These are phyloP conservation scores for Graphiopsis chlorocephala DNA, from an alignment of 2,329 filamentous ascomycete species.

Conservation along the genomic window DNA sequence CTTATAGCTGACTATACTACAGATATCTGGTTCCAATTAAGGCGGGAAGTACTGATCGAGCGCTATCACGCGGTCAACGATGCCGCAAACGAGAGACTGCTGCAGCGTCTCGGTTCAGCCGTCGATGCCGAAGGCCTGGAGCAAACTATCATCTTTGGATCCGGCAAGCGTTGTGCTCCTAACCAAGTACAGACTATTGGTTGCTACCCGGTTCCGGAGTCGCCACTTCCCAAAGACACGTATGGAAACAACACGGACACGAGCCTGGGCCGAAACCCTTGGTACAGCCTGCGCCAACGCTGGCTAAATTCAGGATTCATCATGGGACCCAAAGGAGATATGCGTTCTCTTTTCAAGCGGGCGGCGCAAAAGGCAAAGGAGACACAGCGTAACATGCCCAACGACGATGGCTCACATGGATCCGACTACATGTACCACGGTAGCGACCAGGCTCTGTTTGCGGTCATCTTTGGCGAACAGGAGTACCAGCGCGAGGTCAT, in stretches of 20 bases:
- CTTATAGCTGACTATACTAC: not conserved
- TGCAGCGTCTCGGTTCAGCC: constrained; percentile 29
- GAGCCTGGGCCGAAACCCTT: constrained; percentile 6
- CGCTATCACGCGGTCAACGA: constrained; percentile 26
- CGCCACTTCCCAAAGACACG: constrained; percentile 48
- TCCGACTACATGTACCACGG: constrained; percentile 28
- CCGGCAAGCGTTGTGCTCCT: constrained; percentile 53
- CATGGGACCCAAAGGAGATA: constrained; percentile 26
- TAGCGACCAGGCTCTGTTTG: constrained; percentile 28
- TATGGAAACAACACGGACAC: constrained; percentile 37
- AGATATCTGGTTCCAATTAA: constrained; percentile 30
- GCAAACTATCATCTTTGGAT: constrained; percentile 56
- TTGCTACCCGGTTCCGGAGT: constrained; percentile 53
- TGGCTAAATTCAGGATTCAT: constrained; percentile 28
- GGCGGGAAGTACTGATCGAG: constrained; percentile 24
- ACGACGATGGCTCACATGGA: constrained; percentile 27
- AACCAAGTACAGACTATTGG: constrained; percentile 43
- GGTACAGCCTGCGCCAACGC: constrained; percentile 22
- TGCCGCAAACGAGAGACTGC: constrained; percentile 45
- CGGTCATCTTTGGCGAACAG: constrained; percentile 30
- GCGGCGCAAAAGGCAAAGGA: constrained; percentile 25
- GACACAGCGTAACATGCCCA: constrained; percentile 20
- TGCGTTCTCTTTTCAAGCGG: constrained; percentile 25
- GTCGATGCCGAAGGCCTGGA: constrained; percentile 38
- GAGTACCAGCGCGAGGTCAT: constrained; percentile 31